Base-by-base conservation (phyloP, 129 eudicot species). In the Pulicaria dysenterica region DNA sequence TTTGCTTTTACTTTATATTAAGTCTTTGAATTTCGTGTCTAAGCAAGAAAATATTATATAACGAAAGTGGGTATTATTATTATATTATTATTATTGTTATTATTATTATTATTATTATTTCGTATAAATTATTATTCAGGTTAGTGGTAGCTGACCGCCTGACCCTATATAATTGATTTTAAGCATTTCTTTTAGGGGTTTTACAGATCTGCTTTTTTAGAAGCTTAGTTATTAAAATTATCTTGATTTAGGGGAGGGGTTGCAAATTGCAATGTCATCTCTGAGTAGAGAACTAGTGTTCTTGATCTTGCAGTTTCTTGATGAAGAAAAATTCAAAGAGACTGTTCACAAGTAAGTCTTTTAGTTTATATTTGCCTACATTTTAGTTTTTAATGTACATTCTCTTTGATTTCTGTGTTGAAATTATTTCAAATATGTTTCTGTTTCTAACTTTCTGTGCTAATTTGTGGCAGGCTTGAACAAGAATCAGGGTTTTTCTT, bases 401-500 rank as follows among this genome's bases (percentile, higher is more conserved):
- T 36, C 55, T 43, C n/a, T 17, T 38, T 41, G 12, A 6, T 78
- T 56, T 53, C 40, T 39, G 3, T 51, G 43, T 64, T 50, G 3
- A 43, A 51, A 6, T 78, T 15, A 5, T 70, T 62, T 13, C 2
- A 11, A 45, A 58, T 8, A 3, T 41, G 14, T 60, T 15, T n/a
- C 31, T 24, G 31, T 24, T 24, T 24, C 31, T 24, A 24, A 13
- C 9, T 51, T 78, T 17, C 7, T 53, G 34, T 24, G 49, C 61
- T 43, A 19, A 36, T 11, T 73, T 49, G 34, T 36, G 0, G 64
- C 69, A 87, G 90, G 89, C 87, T 89, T 73, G 96, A 92, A 74
- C 93, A 92, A 76, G 97, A 92, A 85, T 88, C 96, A 6, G 93
- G 93, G 46, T 88, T 92, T 83, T 92, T 80, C 91, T 86, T 92